Base-by-base conservation (phyloP, 352 stramenopile genomes). In the Pythium plurisporium region DNA sequence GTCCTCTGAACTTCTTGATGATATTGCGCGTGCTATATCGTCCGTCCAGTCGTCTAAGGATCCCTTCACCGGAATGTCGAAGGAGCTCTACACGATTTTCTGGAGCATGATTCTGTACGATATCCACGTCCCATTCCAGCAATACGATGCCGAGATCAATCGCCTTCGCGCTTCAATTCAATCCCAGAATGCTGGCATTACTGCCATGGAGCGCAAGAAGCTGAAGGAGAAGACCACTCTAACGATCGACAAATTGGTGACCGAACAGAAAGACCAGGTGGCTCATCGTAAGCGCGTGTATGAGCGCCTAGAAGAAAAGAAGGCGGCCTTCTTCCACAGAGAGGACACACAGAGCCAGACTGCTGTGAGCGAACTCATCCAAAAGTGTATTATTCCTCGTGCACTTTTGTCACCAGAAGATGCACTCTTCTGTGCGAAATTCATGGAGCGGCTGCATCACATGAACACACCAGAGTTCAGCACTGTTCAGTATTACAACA, bases 31-130 rank as follows among this genome's bases (percentile, higher is more conserved):
- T 1, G 79, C 82, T 3, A 57, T 91, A 26, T 56, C 54, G 12
- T 56, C 54, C 1, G 59, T 66, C 5, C 47, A 41, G n/a, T 64
- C 71, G 4, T 34, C 36, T 29, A 68, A 73, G 36, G 69, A 79
- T 37, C 70, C 77, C 3, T 89, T 91, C 50, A 72, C 67, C 15
- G 84, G 80, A 27, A 76, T 92, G 66, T 84, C 80, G 25, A 81
- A 76, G 34, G 82, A 91, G 20, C 59, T 95, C 34, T 95, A 89
- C 46, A 72, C 81, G 23, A 91, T 73, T 41, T 96, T 96, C 57
- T 96, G 87, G 87, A 82, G 75, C 11, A 65, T 96, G 46, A 88
- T 82, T 41, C 61, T 95, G 30, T 95, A 95, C 55, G 87, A 96
- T 64, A 87, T 96, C 34, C 75, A 94, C 59, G 72, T 92, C 7